Base-by-base conservation (phyloP, 2,329 filamentous ascomycete genomes). In the Paecilomyces fulvus region DNA sequence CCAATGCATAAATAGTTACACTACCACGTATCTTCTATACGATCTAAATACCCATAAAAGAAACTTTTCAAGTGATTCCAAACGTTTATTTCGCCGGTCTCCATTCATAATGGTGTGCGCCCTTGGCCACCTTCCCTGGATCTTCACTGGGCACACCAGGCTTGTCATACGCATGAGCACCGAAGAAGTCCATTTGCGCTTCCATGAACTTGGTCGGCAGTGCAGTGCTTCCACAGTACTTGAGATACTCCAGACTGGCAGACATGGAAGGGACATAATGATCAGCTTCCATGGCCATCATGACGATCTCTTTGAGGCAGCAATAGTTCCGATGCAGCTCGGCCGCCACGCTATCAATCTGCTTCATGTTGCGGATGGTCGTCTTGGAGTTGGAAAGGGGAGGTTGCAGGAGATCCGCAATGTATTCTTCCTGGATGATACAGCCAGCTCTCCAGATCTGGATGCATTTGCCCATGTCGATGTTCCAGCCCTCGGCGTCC, bases 171-270 rank as follows among this genome's bases (percentile, higher is more conserved):
- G 80, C 82, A 67, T 89, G 85, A 37, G 79, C 78, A 0, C 86
- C 86, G 66, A 89, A 89, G 64, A 84, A 88, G 65, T 89, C 85
- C 67, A 89, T 72, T 72, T 89, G 80, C 0, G 85, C 85, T 70
- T 89, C 85, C 73, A 86, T 85, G 65, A 89, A 88, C 56, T 81
- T 79, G 3, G 85, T 88, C 0, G 86, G 86, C 30, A 89, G 67
- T 57, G 80, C 78, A 2, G 79, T 81, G 14, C 80, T 80, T 1
- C 78, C 80, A 28, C 77, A 77, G 54, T 85, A 85, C 70, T 89
- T 89, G 63, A 85, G 71, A 63, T 86, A 88, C 61, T 89, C 86
- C 54, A 89, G 65, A 1, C 77, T 85, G 1, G 84, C 80, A 33
- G 80, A 80, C 52, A 89, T 68, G 1, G 80, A 78, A 0, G 85